phyloP scores from a whole-genome alignment of 1,284 basidiomycete genomes.

The Dichomitus squalens region DNA sequence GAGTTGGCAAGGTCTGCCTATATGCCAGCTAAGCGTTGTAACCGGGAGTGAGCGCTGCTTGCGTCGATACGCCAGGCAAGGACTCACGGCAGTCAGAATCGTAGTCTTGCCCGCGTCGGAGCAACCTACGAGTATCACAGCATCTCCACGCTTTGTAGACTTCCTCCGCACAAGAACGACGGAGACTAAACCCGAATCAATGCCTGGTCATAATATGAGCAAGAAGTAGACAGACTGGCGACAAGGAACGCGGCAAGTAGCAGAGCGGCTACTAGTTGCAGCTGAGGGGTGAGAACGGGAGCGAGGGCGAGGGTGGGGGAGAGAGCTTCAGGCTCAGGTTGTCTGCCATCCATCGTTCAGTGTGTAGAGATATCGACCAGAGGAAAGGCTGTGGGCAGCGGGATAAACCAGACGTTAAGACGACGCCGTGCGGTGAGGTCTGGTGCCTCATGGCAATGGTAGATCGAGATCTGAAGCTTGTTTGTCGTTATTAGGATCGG shows the following conservation, averaged over 20 bases:
- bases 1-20: slow-evolving; percentile 61
- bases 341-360: slow-evolving; percentile 7
- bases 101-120: slow-evolving; percentile 79
- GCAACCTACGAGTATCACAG: slow-evolving; percentile 66
- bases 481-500: slow-evolving; percentile 30
- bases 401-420: not conserved
- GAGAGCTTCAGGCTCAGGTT: slow-evolving; percentile 22
- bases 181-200: slow-evolving; percentile 27
- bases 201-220: not conserved
- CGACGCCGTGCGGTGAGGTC: not conserved
- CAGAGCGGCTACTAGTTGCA: slow-evolving; percentile 29
- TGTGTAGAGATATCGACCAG: not conserved
- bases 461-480: not conserved
- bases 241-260: slow-evolving; percentile 29
- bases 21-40: slow-evolving; percentile 55
- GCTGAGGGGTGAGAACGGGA: slow-evolving; percentile 26
- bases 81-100: slow-evolving; percentile 54
- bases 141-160: slow-evolving; percentile 51
- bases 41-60: not conserved
- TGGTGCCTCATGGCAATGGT: not conserved
- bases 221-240: slow-evolving; percentile 24
- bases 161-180: slow-evolving; percentile 46
- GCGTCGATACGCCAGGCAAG: not conserved
- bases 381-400: not conserved
- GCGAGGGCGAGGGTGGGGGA: no score